These are phyloP conservation scores for Neophaeococcomyces mojaviensis DNA, from an alignment of 2,329 filamentous ascomycete genomes.

Conservation along the genomic window DNA sequence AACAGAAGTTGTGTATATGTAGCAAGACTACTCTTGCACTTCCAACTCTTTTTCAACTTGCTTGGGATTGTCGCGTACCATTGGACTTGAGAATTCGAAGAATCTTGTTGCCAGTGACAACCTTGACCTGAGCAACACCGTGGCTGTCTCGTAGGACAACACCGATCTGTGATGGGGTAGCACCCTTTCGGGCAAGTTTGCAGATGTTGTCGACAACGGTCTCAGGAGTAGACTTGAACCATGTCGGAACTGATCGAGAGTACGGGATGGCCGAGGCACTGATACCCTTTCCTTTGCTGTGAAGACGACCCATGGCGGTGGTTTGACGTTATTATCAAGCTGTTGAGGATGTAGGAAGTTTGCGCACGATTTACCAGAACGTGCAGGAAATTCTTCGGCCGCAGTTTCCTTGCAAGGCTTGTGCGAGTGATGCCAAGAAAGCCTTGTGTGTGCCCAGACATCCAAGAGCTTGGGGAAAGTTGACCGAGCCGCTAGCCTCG, in stretches of 20 bases:
- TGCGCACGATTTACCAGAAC: background rate
- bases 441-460: too few species aligned
- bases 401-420: background rate
- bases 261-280: slow-evolving; percentile 92
- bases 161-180: slow-evolving; percentile 97
- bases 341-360: slow-evolving; percentile 1
- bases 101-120: slow-evolving; percentile 99
- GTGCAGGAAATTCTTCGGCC: slow-evolving; percentile 1
- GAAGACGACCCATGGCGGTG: slow-evolving; percentile 80
- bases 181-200: slow-evolving; percentile 98
- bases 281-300: slow-evolving; percentile 99
- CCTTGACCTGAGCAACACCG: slow-evolving; percentile 95
- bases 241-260: slow-evolving; percentile 83
- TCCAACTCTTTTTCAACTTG: slow-evolving; percentile 22
- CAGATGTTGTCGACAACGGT: slow-evolving; percentile 99
- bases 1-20: slow-evolving; percentile 2
- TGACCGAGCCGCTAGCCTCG: too few species aligned
- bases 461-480: too few species aligned
- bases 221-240: slow-evolving; percentile 98
- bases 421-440: slow-evolving; percentile 4
- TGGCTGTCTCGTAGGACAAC: slow-evolving; percentile 97
- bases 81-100: slow-evolving; percentile 96
- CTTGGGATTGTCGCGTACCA: slow-evolving; percentile 60
- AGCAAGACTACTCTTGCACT: slow-evolving; percentile 14
- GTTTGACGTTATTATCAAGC: slow-evolving; percentile 17